These are phyloP conservation scores for Huntiella abstrusa DNA, from an alignment of 2,329 filamentous ascomycete genomes.

Conservation along the genomic window DNA sequence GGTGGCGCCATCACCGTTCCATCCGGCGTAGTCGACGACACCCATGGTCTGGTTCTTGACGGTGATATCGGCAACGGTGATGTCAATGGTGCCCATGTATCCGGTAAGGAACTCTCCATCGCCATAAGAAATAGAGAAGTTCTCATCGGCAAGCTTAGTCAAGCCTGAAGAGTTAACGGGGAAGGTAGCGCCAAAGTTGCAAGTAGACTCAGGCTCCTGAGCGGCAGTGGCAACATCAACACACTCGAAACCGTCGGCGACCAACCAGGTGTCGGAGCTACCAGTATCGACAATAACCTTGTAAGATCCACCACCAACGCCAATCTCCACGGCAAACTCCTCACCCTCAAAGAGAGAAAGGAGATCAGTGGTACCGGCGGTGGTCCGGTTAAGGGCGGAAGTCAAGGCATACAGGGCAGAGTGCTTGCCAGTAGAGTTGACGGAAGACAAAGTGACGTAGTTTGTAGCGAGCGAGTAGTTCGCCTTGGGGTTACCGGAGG, in stretches of 20 bases:
- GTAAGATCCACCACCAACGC: conserved; percentile 3
- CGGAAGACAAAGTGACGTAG: background rate
- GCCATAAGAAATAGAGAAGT: conserved; percentile 6
- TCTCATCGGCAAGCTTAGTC: conserved; percentile 3
- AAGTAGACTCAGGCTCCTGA: background rate
- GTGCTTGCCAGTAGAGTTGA: conserved; percentile 3
- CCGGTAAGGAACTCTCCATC: conserved; percentile 7
- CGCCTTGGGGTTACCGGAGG: background rate
- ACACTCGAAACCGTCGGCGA: conserved; percentile 1
- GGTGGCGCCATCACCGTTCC: conserved; percentile 3
- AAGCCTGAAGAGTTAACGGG: background rate
- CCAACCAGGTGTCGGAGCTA: conserved; percentile 12
- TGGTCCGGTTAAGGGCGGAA: background rate
- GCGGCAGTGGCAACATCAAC: background rate
- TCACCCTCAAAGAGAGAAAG: conserved; percentile 8
- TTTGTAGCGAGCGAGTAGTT: background rate
- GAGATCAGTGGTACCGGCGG: background rate
- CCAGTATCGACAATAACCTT: conserved; percentile 8
- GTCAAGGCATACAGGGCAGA: conserved; percentile 2
- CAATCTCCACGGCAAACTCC: conserved; percentile 5
- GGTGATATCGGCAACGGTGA: conserved; percentile 5
- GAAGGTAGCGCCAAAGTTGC: conserved; percentile 7
- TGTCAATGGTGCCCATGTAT: conserved; percentile 1
- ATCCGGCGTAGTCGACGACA: conserved; percentile 3
- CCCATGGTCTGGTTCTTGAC: conserved; percentile 8